Evolutionary conservation across 1,284 basidiomycete genomes (phyloP).

Genomic region (Polyporus tsugae): DNA sequence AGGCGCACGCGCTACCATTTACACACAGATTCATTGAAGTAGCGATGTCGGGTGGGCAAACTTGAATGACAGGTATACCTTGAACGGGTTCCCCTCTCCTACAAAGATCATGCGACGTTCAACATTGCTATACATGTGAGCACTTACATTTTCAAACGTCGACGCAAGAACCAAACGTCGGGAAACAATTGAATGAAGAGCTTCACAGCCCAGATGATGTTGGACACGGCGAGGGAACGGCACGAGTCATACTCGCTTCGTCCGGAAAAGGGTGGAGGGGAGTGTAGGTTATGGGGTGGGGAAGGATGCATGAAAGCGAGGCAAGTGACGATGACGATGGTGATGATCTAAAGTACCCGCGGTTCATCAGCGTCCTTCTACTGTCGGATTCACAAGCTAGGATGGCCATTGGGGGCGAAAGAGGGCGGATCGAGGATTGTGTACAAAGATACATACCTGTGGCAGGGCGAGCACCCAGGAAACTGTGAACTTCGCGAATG

Average conservation of each 20-base stretch:
- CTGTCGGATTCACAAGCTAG: background rate
- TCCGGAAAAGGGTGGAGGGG: background rate
- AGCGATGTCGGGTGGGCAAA: background rate
- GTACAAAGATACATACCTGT: constrained; percentile 5
- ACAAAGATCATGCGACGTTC: background rate
- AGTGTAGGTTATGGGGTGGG: constrained; percentile 2
- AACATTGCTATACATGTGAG: background rate
- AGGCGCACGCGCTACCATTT: background rate
- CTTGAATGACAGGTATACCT: background rate
- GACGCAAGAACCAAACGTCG: constrained; percentile 8
- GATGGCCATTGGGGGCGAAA: background rate
- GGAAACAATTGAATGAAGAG: constrained; percentile 22
- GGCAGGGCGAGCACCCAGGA: constrained; percentile 1
- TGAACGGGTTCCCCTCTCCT: background rate
- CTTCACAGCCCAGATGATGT: constrained; percentile 24
- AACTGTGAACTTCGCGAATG: constrained; percentile 1
- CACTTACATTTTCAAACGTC: constrained; percentile 19
- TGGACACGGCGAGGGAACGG: constrained; percentile 20
- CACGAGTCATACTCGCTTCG: constrained; percentile 21
- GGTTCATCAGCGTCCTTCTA: background rate
- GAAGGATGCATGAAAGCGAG: constrained; percentile 16
- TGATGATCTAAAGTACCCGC: constrained; percentile 5
- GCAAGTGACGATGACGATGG: constrained; percentile 8
- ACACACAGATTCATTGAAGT: constrained; percentile 1
- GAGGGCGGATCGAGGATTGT: background rate